Percentiles rank a stretch among this genome's conserved stretches.
phyloP scores from a whole-genome alignment of 192 early-diverging fungal genomes.

The Coemansia sp. region DNA sequence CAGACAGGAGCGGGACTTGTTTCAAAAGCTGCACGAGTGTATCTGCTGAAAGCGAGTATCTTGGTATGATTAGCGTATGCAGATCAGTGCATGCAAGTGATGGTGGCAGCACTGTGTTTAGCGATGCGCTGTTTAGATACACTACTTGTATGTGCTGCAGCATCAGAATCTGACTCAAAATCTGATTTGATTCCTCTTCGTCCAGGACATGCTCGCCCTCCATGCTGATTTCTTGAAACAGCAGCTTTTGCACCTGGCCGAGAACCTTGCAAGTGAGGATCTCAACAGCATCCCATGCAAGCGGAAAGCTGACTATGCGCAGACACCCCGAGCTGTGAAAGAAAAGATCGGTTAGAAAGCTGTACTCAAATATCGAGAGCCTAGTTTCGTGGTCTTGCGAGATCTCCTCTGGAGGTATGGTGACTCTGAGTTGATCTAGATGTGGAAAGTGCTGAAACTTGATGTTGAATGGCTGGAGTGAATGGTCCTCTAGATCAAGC shows the following conservation, averaged over 20 bases:
- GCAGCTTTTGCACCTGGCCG: neutral
- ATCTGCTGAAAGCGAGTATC: neutral
- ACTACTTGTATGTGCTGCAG: neutral
- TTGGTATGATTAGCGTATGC: neutral
- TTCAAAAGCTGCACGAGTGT: neutral
- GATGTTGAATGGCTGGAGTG: slow-evolving; percentile 1
- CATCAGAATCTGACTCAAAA: neutral
- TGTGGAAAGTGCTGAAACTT: neutral
- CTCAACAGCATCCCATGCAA: slow-evolving; percentile 2
- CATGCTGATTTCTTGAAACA: neutral
- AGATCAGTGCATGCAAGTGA: neutral
- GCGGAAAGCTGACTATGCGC: neutral
- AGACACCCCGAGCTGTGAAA: neutral
- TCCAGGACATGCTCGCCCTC: slow-evolving; percentile 9
- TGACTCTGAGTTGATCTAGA: neutral
- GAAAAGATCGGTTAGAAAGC: slow-evolving; percentile 1
- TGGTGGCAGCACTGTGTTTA: neutral
- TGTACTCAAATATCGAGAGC: slow-evolving; percentile 1
- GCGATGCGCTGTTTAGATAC: neutral
- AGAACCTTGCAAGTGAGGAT: neutral
- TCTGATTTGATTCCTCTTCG: slow-evolving; percentile 1
- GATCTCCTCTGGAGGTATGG: neutral
- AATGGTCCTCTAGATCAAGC: neutral
- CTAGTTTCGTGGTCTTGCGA: neutral
- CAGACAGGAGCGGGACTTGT: neutral